A percentile compares a stretch with the other conserved stretches of the same genome.
phyloP scores from a whole-genome alignment of 176 grass and related monocot genomes.

The Rhipidocladum racemiflorum region DNA sequence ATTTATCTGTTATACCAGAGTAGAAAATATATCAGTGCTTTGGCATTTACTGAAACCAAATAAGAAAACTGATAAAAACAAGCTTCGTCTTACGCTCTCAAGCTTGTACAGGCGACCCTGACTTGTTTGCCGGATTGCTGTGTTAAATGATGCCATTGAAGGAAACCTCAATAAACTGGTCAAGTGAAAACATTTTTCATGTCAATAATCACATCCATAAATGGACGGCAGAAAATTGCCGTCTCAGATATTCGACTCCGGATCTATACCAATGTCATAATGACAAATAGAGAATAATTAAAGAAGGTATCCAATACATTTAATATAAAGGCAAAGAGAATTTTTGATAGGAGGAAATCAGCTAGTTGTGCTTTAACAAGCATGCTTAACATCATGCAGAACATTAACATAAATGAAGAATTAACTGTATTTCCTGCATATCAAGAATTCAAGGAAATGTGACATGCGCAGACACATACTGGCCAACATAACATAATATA shows the following conservation, averaged over 20 bases:
- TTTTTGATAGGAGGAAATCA: constrained; percentile 12
- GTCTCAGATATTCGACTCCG: neutral
- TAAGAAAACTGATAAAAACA: constrained; percentile 3
- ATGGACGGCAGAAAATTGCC: constrained; percentile 11
- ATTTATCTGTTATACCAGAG: constrained; percentile 47
- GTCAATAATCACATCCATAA: constrained; percentile 23
- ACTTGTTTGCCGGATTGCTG: constrained; percentile 40
- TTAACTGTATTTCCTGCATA: neutral
- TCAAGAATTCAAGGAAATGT: neutral
- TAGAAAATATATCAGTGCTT: constrained; percentile 24
- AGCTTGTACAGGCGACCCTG: constrained; percentile 52
- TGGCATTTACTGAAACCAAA: constrained; percentile 17
- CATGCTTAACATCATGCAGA: constrained; percentile 4
- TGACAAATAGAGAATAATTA: neutral
- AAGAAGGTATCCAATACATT: neutral
- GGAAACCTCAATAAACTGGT: constrained; percentile 79
- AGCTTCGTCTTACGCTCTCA: constrained; percentile 42
- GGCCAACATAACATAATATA: neutral
- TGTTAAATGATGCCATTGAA: constrained; percentile 53
- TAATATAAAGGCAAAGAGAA: neutral
- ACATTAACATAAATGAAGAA: neutral
- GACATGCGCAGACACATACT: neutral
- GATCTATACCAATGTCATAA: neutral
- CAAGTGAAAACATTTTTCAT: constrained; percentile 22
- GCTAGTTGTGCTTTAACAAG: neutral